A percentile compares a stretch with the other conserved stretches of the same genome.
Evolutionary conservation across 139 green algal genomes (phyloP).

Genomic region (Ettlia oleoabundans): DNA sequence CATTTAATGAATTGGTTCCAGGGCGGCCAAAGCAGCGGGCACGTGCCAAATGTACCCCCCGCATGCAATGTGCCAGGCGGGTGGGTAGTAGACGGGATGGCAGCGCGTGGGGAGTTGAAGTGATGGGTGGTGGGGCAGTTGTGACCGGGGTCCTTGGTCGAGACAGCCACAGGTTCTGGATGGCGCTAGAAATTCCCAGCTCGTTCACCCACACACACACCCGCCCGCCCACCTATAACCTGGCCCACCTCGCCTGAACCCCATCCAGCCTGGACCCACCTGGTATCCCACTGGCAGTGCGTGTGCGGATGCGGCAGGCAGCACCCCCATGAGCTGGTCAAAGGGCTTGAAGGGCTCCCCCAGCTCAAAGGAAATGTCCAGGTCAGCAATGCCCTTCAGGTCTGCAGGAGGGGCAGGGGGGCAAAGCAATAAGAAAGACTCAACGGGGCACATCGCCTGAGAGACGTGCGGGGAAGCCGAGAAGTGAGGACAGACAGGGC

Average conservation of each 20-base stretch:
- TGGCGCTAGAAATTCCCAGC: no score
- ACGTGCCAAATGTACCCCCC: no score
- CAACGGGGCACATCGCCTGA: background rate
- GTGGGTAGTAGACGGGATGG: no score
- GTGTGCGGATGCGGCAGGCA: conserved; percentile 89
- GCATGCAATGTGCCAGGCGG: no score
- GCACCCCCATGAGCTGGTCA: conserved; percentile 98
- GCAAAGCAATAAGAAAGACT: background rate
- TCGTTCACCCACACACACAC: background rate
- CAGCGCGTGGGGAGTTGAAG: no score
- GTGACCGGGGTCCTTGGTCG: no score
- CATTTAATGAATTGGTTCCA: no score
- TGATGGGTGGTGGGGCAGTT: no score
- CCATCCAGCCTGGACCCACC: background rate
- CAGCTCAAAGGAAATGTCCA: conserved; percentile 83
- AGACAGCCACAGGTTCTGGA: no score
- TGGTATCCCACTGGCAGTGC: conserved; percentile 76
- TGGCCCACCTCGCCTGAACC: background rate
- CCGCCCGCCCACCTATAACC: background rate
- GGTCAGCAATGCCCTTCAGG: conserved; percentile 61
- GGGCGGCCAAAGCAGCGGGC: no score
- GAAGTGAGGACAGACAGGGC: no score
- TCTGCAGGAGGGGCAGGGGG: conserved; percentile 57
- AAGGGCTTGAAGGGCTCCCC: conserved; percentile 95
- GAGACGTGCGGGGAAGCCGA: no score